phyloP scores from a whole-genome alignment of 768 basidiomycete genomes.

The Harrya chromipes region DNA sequence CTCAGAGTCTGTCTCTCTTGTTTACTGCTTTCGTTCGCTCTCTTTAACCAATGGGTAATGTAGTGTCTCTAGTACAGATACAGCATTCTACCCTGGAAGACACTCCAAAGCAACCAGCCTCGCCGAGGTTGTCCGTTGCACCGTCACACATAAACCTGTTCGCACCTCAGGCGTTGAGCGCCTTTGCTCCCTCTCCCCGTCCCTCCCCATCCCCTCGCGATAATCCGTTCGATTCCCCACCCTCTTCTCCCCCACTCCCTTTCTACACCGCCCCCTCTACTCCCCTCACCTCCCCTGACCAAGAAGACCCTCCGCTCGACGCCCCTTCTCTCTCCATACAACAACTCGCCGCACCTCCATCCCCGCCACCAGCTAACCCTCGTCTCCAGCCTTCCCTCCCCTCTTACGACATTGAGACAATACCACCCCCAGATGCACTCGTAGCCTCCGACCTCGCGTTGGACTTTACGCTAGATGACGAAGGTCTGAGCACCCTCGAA shows the following conservation, averaged over 20 bases:
- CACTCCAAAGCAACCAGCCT: too few relatives aligned
- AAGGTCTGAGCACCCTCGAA: constrained; percentile 80
- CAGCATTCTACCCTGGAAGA: constrained; percentile 13
- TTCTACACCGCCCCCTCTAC: constrained; percentile 51
- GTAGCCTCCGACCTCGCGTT: constrained; percentile 29
- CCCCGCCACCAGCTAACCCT: constrained; percentile 24
- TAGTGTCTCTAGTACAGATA: constrained; percentile 33
- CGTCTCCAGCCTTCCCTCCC: constrained; percentile 21
- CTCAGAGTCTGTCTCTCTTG: too few relatives aligned
- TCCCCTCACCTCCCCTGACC: constrained; percentile 39
- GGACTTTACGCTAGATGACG: constrained; percentile 63
- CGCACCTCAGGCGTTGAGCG: constrained; percentile 32
- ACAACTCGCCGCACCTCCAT: constrained; percentile 18
- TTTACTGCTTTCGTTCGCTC: neutral
- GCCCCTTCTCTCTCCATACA: constrained; percentile 18
- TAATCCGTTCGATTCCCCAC: constrained; percentile 36
- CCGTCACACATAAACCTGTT: constrained; percentile 35
- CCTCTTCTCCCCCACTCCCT: constrained; percentile 37
- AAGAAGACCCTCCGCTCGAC: constrained; percentile 34
- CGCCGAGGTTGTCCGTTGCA: constrained; percentile 19
- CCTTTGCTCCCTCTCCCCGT: constrained; percentile 27
- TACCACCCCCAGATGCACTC: constrained; percentile 26
- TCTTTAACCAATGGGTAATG: constrained; percentile 29
- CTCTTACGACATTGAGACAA: constrained; percentile 26
- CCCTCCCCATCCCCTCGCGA: constrained; percentile 36